Evolutionary conservation across 495 filamentous ascomycete genomes (phyloP).

Genomic region (Bryoglossum gracile): DNA sequence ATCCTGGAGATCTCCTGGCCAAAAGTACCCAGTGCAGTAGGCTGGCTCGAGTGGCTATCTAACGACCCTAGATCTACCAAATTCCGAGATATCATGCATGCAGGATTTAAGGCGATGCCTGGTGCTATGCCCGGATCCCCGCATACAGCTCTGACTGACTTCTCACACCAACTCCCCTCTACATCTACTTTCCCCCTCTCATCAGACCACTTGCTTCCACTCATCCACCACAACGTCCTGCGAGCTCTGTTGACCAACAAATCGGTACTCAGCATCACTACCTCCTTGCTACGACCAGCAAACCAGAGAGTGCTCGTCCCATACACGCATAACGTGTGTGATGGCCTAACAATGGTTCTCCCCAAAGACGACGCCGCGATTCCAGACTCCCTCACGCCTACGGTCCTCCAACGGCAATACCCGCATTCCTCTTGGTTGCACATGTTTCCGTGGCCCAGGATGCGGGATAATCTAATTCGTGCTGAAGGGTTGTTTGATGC

Average conservation of each 20-base stretch:
- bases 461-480: conserved; percentile 27
- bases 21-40: too few species aligned
- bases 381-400: conserved; percentile 22
- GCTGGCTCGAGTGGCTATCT: too few species aligned
- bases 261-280: conserved; percentile 21
- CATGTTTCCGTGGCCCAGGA: conserved; percentile 25
- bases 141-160: too few species aligned
- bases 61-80: too few species aligned
- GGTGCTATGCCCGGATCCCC: too few species aligned
- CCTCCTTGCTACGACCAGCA: too few species aligned
- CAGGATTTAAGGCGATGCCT: too few species aligned
- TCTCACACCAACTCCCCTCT: too few species aligned
- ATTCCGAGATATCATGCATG: too few species aligned
- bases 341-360: not conserved
- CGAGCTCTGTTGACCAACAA: conserved; percentile 21
- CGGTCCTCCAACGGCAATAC: conserved; percentile 14
- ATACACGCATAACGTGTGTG: not conserved
- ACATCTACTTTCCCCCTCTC: conserved; percentile 33
- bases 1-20: too few species aligned
- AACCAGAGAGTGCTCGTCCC: too few species aligned
- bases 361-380: conserved; percentile 12
- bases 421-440: conserved; percentile 30
- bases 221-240: conserved; percentile 33
- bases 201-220: conserved; percentile 28
- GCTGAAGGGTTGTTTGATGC: conserved; percentile 34